These are phyloP conservation scores for Fraxinus anomala DNA, from an alignment of 257 asterid genomes.

Conservation along the genomic window DNA sequence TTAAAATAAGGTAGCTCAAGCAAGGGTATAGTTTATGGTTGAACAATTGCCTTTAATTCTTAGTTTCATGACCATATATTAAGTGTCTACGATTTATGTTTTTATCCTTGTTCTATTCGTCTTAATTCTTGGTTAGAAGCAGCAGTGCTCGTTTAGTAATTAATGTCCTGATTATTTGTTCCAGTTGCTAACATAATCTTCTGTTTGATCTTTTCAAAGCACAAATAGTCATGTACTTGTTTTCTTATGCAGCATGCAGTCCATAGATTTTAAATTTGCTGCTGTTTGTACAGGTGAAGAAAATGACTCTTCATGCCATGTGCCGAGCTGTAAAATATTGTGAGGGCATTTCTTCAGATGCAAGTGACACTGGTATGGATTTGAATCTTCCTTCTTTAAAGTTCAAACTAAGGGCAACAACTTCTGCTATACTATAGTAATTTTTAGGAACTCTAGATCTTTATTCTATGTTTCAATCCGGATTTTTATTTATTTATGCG, in stretches of 20 bases:
- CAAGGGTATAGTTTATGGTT: background rate
- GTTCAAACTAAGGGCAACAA: background rate
- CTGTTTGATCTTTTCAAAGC: background rate
- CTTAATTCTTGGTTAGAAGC: background rate
- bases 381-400: background rate
- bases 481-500: background rate
- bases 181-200: background rate
- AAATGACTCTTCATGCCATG: conserved; percentile 62
- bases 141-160: background rate
- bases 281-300: conserved; percentile 58
- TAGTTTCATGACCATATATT: background rate
- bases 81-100: background rate
- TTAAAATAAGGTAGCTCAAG: no score
- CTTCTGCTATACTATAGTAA: background rate
- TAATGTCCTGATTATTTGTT: background rate
- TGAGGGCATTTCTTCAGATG: conserved; percentile 24
- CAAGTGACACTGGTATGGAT: conserved; percentile 33
- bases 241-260: background rate
- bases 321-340: conserved; percentile 35
- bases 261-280: conserved; percentile 9
- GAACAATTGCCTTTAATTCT: conserved; percentile 2
- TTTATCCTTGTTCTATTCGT: background rate
- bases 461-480: background rate
- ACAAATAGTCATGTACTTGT: background rate
- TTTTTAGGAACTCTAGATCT: background rate